Base-by-base conservation (phyloP, 176 grass and related monocot species). In the Carex kokanica region DNA sequence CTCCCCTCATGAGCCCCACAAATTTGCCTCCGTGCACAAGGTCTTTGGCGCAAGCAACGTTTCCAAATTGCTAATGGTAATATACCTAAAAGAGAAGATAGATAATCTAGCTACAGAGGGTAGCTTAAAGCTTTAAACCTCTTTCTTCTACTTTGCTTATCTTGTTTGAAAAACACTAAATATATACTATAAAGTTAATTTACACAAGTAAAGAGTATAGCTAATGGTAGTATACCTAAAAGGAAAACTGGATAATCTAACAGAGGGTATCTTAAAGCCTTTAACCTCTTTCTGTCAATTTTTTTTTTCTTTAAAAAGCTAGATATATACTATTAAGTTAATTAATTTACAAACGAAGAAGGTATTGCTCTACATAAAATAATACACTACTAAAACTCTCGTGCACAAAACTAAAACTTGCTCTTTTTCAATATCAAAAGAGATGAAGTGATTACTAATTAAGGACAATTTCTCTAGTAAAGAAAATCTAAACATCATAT, bases 31-130 rank as follows among this genome's bases (percentile, higher is more conserved):
- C 9, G 96, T 98, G 54, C 96, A 95, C 87, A 93, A 88, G 85
- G 89, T 98, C 78, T 98, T 98, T 82, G 96, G 96, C 51, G 93
- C 93, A 64, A 95, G 91, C 93, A 98, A 98, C 61, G 89, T 98
- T 86, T 98, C 95, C 88, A 98, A 98, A 92, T 87, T 98, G 90
- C 92, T 98, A 70, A 61, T 93, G 90, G 95, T 95, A 91, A 82
- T 71, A 43, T 65, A 62, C 15, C 40, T 41, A 69, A 84, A 67
- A 59, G 9, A 25, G 4, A 41, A 20, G 24, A 40, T 63, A 80
- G 17, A 55, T 61, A n/a, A 59, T 18, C 20, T 9, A 61, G 45
- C 25, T 64, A 15, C 2, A 64, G 12, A 31, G 11, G 21, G 60
- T 62, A 62, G 20, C 20, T 29, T 64, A 32, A 12, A 27, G 20